These are phyloP conservation scores for Biscogniauxia mediterranea DNA, from an alignment of 2,329 filamentous ascomycete genomes.

Conservation along the genomic window DNA sequence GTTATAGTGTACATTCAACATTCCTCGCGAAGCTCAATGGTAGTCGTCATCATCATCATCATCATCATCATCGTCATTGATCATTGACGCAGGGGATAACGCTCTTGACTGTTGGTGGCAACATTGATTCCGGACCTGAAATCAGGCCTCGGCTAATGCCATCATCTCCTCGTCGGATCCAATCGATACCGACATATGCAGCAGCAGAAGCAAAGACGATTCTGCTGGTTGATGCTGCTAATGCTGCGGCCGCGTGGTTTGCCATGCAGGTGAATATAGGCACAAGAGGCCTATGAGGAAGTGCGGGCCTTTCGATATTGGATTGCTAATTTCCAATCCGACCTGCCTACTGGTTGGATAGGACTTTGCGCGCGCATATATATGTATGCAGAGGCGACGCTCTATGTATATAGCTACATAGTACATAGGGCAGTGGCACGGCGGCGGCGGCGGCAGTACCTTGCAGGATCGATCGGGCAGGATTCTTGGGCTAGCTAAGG, in stretches of 20 bases:
- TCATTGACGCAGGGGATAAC: background rate
- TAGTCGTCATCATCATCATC: background rate
- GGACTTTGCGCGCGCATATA: background rate
- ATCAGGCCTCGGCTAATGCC: background rate
- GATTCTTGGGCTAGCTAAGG: background rate
- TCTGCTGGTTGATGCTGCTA: background rate
- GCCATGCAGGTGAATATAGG: background rate
- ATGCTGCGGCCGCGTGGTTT: background rate
- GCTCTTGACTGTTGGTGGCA: background rate
- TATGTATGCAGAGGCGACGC: background rate
- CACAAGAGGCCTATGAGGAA: background rate
- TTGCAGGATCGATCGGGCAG: background rate
- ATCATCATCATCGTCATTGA: too few species aligned
- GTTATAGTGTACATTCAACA: background rate
- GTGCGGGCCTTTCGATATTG: background rate
- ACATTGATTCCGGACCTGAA: background rate
- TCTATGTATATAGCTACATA: background rate
- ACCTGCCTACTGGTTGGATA: background rate
- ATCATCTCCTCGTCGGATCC: background rate
- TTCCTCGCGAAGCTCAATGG: background rate
- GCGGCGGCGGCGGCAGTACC: background rate
- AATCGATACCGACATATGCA: background rate
- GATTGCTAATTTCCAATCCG: background rate
- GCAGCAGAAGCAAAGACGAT: background rate
- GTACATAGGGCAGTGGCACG: background rate